Evolutionary conservation across 495 filamentous ascomycete genomes (phyloP).

Genomic region (Cladorrhinum samala): DNA sequence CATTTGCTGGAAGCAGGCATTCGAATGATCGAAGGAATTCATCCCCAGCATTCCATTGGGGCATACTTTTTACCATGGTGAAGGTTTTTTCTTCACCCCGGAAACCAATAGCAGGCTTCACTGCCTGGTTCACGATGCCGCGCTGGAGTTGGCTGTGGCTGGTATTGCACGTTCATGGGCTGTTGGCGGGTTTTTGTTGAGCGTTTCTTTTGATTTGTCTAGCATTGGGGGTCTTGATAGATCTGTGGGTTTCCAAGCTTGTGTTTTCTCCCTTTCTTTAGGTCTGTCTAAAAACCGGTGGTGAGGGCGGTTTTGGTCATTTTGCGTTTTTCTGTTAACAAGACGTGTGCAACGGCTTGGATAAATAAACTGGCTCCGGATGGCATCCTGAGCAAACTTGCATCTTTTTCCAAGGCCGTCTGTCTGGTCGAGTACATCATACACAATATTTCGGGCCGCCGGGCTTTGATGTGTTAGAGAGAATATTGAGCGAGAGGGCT

Average conservation of each 20-base stretch:
- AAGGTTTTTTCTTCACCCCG: not conserved
- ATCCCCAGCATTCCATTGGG: too few relatives aligned
- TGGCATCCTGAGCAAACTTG: not conserved
- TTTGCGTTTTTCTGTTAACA: not conserved
- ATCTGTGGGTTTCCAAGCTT: not conserved
- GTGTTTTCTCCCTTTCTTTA: not conserved
- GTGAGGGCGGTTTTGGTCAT: not conserved
- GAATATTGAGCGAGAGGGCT: not conserved
- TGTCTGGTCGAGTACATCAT: too few relatives aligned
- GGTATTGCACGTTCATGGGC: not conserved
- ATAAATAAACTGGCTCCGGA: not conserved
- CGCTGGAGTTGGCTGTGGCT: not conserved
- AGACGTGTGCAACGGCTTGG: not conserved
- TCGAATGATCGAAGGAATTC: not conserved
- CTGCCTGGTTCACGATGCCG: not conserved
- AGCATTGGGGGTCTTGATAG: not conserved
- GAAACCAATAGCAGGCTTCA: not conserved
- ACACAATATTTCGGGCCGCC: not conserved
- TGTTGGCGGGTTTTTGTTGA: not conserved
- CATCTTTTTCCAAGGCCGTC: too few relatives aligned
- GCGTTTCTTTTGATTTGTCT: not conserved
- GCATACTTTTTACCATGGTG: not conserved
- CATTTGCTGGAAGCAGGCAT: not conserved
- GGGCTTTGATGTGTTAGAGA: not conserved
- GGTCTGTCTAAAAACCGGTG: slow-evolving; percentile 1